Evolutionary conservation across 805 yeast genomes (phyloP), one percentile per base, ranked within the genome.

Genomic region (Candida alai): DNA sequence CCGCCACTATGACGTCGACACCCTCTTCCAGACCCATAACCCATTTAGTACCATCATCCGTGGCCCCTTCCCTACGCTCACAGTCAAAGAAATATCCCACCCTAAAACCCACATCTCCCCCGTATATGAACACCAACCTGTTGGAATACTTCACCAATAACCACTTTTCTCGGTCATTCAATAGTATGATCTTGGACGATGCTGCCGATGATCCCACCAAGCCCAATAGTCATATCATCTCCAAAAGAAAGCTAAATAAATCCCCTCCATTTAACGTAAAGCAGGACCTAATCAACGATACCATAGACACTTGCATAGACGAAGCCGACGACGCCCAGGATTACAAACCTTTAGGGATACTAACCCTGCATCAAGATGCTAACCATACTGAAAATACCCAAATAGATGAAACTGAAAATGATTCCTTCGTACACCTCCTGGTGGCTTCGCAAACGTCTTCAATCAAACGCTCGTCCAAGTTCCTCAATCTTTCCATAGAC

Each of bases 211-310:
- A 32, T 22, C n/a, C n/a, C 9, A 20, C 9, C 12, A n/a, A n/a
- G n/a, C n/a, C n/a, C n/a, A n/a, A n/a, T n/a, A 18, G 5, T 10
- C 15, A 26, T 30, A 23, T 17, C 15, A 12, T 8, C 19, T 18
- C 8, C 21, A 48, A 45, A 37, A 52, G 52, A 34, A 47, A 41
- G 18, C 47, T 62, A 27, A 65, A 60, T 40, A 65, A 65, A 44
- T 60, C 66, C 13, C 71, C 71, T 8, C 68, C 69, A 1, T 64
- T 65, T 46, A 62, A 62, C 39, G 52, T 62, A 32, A 62, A 63
- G 35, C 54, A 55, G 18, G 59, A 52, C 40, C 35, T 42, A n/a
- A 46, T 44, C 20, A 52, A 47, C 20, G 48, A 50, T n/a, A 28
- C 29, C 12, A 45, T 51, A n/a, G 61, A 54, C 27, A 48, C 43